These are phyloP conservation scores for Ballota nigra DNA, from an alignment of 257 asterid genomes.

Conservation along the genomic window DNA sequence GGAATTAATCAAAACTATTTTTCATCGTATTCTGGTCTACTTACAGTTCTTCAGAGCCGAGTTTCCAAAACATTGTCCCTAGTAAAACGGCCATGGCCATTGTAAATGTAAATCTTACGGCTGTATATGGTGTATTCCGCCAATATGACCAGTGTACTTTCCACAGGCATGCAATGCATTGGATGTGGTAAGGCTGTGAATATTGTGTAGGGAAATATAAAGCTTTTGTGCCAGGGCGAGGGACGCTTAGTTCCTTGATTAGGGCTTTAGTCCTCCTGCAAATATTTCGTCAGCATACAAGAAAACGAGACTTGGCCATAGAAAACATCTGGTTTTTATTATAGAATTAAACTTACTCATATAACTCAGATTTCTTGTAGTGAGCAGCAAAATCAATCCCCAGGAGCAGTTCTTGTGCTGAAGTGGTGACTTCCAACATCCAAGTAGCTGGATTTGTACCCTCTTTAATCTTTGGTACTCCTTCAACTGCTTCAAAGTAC, in stretches of 20 bases:
- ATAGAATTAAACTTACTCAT: slow-evolving; percentile 31
- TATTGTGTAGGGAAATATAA: slow-evolving; percentile 49
- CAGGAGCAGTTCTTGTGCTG: slow-evolving; percentile 42
- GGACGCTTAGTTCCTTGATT: slow-evolving; percentile 55
- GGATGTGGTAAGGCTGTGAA: slow-evolving; percentile 60
- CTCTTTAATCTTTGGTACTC: slow-evolving; percentile 44
- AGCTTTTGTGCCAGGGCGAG: slow-evolving; percentile 65
- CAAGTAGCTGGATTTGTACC: slow-evolving; percentile 71
- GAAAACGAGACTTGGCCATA: background rate
- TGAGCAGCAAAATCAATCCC: slow-evolving; percentile 50
- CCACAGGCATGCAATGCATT: slow-evolving; percentile 83
- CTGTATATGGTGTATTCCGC: slow-evolving; percentile 77
- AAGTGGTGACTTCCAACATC: slow-evolving; percentile 61
- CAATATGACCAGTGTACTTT: slow-evolving; percentile 85
- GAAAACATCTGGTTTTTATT: background rate
- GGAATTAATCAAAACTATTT: background rate
- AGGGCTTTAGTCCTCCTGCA: slow-evolving; percentile 69
- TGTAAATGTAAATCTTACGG: slow-evolving; percentile 67
- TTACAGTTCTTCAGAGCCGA: slow-evolving; percentile 53
- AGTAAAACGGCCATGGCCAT: slow-evolving; percentile 50
- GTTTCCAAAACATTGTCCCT: slow-evolving; percentile 82
- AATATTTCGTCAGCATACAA: background rate
- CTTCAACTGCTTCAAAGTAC: too few species aligned
- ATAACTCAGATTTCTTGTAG: slow-evolving; percentile 47
- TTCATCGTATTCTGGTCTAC: background rate